Conservation (phyloP, 805 yeast genomes). For the Candida fluviatilis region DNA sequence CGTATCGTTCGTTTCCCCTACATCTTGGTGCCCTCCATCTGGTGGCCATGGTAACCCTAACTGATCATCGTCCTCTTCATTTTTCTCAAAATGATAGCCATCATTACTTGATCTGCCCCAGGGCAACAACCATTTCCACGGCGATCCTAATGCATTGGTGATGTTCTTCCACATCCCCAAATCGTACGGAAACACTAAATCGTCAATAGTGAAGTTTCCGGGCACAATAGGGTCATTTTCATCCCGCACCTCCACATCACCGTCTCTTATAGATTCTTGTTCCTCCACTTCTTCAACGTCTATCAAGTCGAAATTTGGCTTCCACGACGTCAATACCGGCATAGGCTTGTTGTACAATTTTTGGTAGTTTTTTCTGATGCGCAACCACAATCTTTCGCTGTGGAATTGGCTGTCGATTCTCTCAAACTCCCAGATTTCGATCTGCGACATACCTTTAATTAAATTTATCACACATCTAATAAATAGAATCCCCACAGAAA, state of each 20-base stretch:
- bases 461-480: conserved; percentile 58
- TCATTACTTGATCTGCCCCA: conserved; percentile 59
- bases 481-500: conserved; percentile 56
- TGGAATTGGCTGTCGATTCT: conserved; percentile 66
- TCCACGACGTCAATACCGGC: conserved; percentile 49
- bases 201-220: conserved; percentile 49
- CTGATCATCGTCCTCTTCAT: conserved; percentile 56
- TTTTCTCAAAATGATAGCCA: conserved; percentile 56
- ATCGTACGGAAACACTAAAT: conserved; percentile 82
- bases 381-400: conserved; percentile 50
- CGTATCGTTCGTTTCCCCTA: conserved; percentile 15
- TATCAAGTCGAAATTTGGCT: conserved; percentile 4
- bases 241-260: conserved; percentile 3
- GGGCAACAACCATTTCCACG: conserved; percentile 65
- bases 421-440: conserved; percentile 90
- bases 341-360: conserved; percentile 36
- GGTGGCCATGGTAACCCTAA: conserved; percentile 90
- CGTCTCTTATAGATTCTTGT: not conserved
- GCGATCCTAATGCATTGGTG: conserved; percentile 53
- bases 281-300: conserved; percentile 7
- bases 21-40: conserved; percentile 58
- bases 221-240: conserved; percentile 21
- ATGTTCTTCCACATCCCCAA: conserved; percentile 56
- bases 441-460: conserved; percentile 74
- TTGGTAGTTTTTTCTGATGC: conserved; percentile 42